phyloP scores from a whole-genome alignment of 2,329 filamentous ascomycete genomes.

The Thermomyces lanuginosus region DNA sequence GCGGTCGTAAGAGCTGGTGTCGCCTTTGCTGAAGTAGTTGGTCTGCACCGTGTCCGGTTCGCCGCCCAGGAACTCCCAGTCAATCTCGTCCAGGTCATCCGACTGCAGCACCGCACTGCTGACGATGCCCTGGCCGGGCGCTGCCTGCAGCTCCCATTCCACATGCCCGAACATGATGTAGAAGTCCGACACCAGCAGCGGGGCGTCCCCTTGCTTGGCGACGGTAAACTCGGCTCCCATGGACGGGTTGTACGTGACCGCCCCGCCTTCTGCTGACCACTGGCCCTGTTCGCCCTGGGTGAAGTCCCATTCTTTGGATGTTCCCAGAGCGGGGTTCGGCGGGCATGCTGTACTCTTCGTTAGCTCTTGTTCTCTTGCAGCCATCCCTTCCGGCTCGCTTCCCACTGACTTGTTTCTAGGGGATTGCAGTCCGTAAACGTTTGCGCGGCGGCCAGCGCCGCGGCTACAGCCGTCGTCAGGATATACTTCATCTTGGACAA shows the following conservation, averaged over 20 bases:
- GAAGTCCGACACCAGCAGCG: conserved; percentile 75
- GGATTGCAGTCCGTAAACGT: conserved; percentile 31
- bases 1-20: conserved; percentile 71
- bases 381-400: not conserved
- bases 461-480: conserved; percentile 10
- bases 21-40: conserved; percentile 94
- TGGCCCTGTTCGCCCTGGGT: conserved; percentile 59
- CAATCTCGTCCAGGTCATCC: conserved; percentile 86
- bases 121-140: conserved; percentile 79
- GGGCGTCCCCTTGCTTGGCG: conserved; percentile 59
- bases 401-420: conserved; percentile 19
- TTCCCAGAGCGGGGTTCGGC: conserved; percentile 63
- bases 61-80: conserved; percentile 88
- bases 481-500: conserved; percentile 19
- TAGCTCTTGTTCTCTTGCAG: too few relatives aligned
- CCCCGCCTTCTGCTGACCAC: conserved; percentile 51
- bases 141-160: conserved; percentile 68
- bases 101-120: conserved; percentile 84
- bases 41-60: conserved; percentile 66
- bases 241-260: conserved; percentile 52
- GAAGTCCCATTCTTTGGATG: conserved; percentile 72
- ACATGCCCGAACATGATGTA: conserved; percentile 99
- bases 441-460: conserved; percentile 22
- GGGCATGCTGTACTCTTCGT: conserved; percentile 44
- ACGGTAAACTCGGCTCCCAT: conserved; percentile 75